phyloP scores from a whole-genome alignment of 2,329 filamentous ascomycete species.

The Aspergillus fischeri region DNA sequence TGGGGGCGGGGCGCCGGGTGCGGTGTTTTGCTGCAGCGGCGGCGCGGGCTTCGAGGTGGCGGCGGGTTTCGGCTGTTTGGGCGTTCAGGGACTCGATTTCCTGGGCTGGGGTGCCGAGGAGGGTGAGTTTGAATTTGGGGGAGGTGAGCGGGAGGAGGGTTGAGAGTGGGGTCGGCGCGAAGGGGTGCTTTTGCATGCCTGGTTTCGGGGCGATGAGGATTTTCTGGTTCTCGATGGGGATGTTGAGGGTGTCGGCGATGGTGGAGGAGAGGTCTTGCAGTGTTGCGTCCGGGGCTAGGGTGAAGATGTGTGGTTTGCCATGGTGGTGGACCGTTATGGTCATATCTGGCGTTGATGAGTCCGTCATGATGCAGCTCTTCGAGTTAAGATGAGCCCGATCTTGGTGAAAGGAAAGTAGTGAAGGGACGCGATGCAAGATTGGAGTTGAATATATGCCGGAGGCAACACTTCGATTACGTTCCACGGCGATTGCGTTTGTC shows the following conservation, averaged over 20 bases:
- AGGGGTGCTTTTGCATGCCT: conserved; percentile 44
- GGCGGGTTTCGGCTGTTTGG: conserved; percentile 25
- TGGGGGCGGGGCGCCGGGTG: conserved; percentile 1
- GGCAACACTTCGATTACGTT: conserved; percentile 25
- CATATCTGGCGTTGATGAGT: conserved; percentile 18
- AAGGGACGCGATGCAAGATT: background rate
- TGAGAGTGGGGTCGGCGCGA: conserved; percentile 33
- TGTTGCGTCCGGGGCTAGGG: conserved; percentile 48
- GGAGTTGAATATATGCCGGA: background rate
- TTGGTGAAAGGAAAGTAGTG: too few relatives aligned
- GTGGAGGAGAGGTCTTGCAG: conserved; percentile 41
- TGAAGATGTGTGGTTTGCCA: conserved; percentile 47
- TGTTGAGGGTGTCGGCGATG: conserved; percentile 33
- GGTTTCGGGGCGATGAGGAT: conserved; percentile 46
- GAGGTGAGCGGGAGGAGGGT: conserved; percentile 31
- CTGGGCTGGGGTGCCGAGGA: conserved; percentile 41
- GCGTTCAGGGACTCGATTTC: conserved; percentile 43
- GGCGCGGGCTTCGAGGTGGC: conserved; percentile 28
- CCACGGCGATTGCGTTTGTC: conserved; percentile 30
- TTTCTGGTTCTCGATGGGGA: conserved; percentile 42
- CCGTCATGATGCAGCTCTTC: background rate
- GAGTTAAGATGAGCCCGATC: conserved; percentile 4
- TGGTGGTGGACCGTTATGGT: conserved; percentile 53
- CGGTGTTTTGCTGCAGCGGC: conserved; percentile 15
- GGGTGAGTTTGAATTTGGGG: conserved; percentile 43